phyloP scores from a whole-genome alignment of 139 green algal species.

The Micractinium conductrix region DNA sequence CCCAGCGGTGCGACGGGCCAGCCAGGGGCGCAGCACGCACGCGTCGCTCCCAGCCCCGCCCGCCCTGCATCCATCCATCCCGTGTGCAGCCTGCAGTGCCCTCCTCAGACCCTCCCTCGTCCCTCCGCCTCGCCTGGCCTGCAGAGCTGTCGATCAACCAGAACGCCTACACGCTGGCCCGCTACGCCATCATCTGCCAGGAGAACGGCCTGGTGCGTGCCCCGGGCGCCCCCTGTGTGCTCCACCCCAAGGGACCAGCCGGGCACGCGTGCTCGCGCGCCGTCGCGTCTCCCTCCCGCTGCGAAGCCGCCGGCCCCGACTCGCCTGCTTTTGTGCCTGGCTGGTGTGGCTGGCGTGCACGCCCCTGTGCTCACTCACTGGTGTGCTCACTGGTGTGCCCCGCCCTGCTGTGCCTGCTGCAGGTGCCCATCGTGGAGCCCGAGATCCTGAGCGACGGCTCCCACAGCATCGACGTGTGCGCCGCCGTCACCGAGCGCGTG shows the following conservation, averaged over 20 bases:
- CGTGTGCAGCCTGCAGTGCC: not conserved
- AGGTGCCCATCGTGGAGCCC: conserved; percentile 92
- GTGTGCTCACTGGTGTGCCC: no score
- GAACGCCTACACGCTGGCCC: conserved; percentile 91
- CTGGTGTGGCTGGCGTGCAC: not conserved
- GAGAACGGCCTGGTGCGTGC: conserved; percentile 77
- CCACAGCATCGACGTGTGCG: conserved; percentile 81
- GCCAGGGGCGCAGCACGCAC: not conserved
- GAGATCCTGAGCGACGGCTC: conserved; percentile 83
- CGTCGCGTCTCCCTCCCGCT: no score
- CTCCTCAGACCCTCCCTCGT: not conserved
- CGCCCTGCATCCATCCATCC: not conserved
- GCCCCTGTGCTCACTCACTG: not conserved
- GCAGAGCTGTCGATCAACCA: conserved; percentile 80
- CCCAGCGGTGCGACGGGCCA: conserved; percentile 32
- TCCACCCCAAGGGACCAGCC: not conserved
- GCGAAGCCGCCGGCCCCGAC: no score
- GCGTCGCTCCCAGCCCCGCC: not conserved
- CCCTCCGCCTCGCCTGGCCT: not conserved
- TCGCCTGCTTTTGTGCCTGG: not conserved
- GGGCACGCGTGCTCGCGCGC: no score
- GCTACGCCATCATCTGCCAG: conserved; percentile 91
- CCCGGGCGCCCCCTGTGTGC: not conserved
- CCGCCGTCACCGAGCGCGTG: conserved; percentile 57
- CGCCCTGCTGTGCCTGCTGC: no score